Conservation (phyloP, 192 early-diverging fungal species). For the Entomortierella chlamydospora region DNA sequence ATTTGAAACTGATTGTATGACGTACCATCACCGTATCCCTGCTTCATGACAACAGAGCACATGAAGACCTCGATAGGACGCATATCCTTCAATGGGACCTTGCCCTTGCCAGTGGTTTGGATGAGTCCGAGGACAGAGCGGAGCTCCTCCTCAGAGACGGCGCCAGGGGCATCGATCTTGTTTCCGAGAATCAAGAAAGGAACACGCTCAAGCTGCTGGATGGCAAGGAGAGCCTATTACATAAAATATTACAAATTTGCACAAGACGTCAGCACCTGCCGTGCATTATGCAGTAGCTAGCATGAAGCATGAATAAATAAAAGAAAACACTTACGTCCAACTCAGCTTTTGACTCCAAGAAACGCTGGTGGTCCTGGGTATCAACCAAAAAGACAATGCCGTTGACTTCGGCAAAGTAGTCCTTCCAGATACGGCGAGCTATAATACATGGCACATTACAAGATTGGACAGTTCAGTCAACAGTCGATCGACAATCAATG, state of each 20-base stretch:
- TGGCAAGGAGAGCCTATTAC: conserved; percentile 83
- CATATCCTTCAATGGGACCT: conserved; percentile 91
- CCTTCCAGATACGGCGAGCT: conserved; percentile 98
- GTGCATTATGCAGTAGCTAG: not conserved
- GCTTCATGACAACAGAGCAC: conserved; percentile 98
- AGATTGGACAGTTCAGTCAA: not conserved
- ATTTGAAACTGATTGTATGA: not conserved
- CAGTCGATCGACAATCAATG: not conserved
- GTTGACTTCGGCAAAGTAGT: conserved; percentile 98
- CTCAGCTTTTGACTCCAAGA: conserved; percentile 93
- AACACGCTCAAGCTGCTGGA: conserved; percentile 91
- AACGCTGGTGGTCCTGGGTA: conserved; percentile 84
- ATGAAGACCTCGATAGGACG: conserved; percentile 99
- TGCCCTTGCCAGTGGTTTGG: conserved; percentile 99
- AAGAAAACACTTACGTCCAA: conserved; percentile 76
- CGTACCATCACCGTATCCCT: conserved; percentile 98
- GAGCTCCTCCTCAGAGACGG: conserved; percentile 94
- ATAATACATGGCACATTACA: not conserved
- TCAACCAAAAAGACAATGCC: conserved; percentile 99
- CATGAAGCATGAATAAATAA: not conserved
- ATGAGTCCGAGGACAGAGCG: conserved; percentile 88
- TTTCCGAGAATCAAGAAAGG: conserved; percentile 98
- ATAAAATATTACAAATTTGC: not conserved
- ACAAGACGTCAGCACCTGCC: not conserved
- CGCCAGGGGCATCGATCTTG: conserved; percentile 97